Evolutionary conservation across 1,284 basidiomycete genomes (phyloP).

Genomic region (Dichomitus squalens): DNA sequence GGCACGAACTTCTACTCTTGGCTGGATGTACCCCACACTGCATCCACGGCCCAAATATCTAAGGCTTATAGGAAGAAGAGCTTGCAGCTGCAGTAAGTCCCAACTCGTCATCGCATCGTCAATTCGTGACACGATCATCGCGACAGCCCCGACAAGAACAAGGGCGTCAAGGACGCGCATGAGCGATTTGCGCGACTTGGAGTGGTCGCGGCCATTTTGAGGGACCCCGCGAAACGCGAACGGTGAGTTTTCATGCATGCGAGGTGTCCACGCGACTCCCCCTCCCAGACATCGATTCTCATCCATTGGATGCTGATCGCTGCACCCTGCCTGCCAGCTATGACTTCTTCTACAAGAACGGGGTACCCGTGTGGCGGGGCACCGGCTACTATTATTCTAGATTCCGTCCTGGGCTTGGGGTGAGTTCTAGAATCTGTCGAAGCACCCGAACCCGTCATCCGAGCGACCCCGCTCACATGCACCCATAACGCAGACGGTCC

Average conservation of each 20-base stretch:
- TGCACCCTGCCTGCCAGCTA: constrained; percentile 49
- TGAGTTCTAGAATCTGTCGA: constrained; percentile 37
- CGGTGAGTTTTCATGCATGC: constrained; percentile 52
- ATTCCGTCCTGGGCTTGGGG: constrained; percentile 87
- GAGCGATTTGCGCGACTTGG: constrained; percentile 89
- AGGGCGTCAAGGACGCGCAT: constrained; percentile 75
- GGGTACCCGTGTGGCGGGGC: constrained; percentile 87
- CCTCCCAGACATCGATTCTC: not conserved
- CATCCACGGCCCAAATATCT: constrained; percentile 72
- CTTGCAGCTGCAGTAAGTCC: constrained; percentile 78
- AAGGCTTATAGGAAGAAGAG: constrained; percentile 91
- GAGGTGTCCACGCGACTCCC: not conserved
- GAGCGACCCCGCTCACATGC: not conserved
- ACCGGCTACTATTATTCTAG: constrained; percentile 91
- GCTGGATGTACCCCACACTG: constrained; percentile 73
- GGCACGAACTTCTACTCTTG: constrained; percentile 91
- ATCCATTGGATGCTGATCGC: not conserved
- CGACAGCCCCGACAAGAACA: constrained; percentile 90
- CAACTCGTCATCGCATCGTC: not conserved
- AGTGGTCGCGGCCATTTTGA: constrained; percentile 81
- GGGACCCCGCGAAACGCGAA: constrained; percentile 75
- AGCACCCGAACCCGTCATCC: not conserved
- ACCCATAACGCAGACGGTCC: constrained; percentile 54
- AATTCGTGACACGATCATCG: constrained; percentile 10
- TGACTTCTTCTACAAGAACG: constrained; percentile 91